Base-by-base conservation (phyloP, 179 eudicot species). In the Spinacia oleracea region DNA sequence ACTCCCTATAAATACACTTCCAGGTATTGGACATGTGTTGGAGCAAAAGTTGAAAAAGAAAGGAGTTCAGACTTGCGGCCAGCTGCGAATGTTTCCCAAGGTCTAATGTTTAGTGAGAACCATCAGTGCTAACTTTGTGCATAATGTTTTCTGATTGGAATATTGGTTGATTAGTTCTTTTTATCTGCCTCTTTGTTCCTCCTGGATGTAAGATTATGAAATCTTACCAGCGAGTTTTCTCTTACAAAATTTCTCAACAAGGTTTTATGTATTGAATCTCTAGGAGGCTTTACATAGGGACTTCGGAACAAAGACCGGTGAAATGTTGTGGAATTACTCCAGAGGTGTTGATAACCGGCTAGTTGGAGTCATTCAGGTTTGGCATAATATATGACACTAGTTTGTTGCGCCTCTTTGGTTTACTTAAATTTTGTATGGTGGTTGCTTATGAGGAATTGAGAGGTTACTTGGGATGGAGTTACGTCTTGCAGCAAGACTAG, bases 321-420 rank as follows among this genome's bases (percentile, higher is more conserved):
- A 93, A 80, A 96, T 93, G 99, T 88, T 96, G 78, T 96, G 97
- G 98, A 96, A 87, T 73, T 91, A 86, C 81, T 84, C 93, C 81
- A 89, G 99, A 82, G 99, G 99, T 71, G 80, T 93, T 77, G 99
- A 96, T 81, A 86, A 87, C 35, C 89, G 92, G 53, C 80, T 78
- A n/a, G 99, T 96, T 85, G 99, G 97, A 85, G 77, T 84, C 78
- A 84, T 92, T 73, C 93, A 91, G 98, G 99, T 93, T 80, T 42
- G 79, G 58, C 21, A 58, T n/a, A 45, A 42, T 56, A 38, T 12
- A 10, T 48, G 25, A 15, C 12, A 48, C 58, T 46, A 48, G 15
- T 32, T 27, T 53, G 35, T 65, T 40, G 60, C 7, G 32, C 1
- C 46, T 50, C n/a, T 45, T 63, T 42, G 3, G 10, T 59, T n/a